Conservation (phyloP, 169 alveolate species). For the Blepharisma undulans region DNA sequence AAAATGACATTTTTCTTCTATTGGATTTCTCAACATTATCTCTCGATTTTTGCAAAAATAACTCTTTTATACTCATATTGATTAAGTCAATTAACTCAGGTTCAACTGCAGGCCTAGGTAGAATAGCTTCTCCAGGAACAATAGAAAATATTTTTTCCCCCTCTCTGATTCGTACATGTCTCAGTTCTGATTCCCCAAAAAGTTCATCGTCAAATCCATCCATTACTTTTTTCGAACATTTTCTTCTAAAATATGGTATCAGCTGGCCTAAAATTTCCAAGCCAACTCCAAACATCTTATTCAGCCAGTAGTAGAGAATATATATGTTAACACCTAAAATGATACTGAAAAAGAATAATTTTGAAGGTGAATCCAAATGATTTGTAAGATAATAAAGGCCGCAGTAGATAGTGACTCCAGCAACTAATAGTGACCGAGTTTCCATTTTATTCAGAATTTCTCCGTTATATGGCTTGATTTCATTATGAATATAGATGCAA, state of each 20-base stretch:
- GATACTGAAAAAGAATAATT: background rate
- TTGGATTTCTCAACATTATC: background rate
- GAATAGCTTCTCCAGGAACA: background rate
- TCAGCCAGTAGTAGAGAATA: constrained; percentile 8
- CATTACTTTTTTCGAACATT: background rate
- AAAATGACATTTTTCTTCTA: background rate
- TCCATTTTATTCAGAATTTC: constrained; percentile 48
- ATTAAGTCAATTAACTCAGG: background rate
- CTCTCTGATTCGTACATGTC: background rate
- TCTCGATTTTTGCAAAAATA: background rate
- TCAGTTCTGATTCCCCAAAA: background rate
- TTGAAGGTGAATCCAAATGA: background rate
- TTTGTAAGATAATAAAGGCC: constrained; percentile 46
- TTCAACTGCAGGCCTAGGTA: background rate
- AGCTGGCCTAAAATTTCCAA: background rate
- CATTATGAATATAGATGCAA: constrained; percentile 18
- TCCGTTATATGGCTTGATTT: constrained; percentile 38
- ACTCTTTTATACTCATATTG: background rate
- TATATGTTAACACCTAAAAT: background rate
- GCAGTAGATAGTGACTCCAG: too few species aligned
- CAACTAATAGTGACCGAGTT: background rate
- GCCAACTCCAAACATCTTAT: background rate
- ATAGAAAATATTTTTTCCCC: background rate
- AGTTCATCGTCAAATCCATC: background rate
- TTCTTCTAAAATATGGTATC: background rate